Base-by-base conservation (phyloP, 306 rosid genomes). In the Cercis canadensis region DNA sequence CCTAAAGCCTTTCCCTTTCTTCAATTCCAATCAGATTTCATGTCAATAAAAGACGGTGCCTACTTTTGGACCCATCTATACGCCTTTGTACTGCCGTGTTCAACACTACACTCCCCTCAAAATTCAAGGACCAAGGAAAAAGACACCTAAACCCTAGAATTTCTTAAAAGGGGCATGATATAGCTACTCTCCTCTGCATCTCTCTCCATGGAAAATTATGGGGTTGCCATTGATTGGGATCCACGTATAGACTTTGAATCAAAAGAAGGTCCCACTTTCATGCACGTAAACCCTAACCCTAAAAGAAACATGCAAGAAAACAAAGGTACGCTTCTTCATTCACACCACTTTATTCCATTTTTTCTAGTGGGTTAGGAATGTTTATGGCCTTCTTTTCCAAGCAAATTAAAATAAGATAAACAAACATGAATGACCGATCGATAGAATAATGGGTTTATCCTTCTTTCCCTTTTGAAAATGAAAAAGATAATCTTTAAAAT, bases 21-120 rank as follows among this genome's bases (percentile, higher is more conserved):
- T 29, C 9, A 47, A 75, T 81, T 57, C 62, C 72, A 64, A 79
- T 79, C 73, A 69, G n/a, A 76, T 49, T 53, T 62, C 73, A 60
- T 65, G 81, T 89, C 92, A 83, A 85, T 60, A 81, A 79, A 79
- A 85, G 89, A 69, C 96, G 96, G 96, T 89, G 96, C 96, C 96
- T 85, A 89, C 96, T 83, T 85, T 75, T 85, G 96, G 89, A 63
- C 92, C 92, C 85, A 62, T 81, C 49, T 65, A 40, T 24, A 6
- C 45, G 49, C 74, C 80, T 15, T 75, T 50, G 52, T 55, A 81
- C 79, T 85, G 81, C 96, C 92, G 90, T 86, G 82, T 82, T 81
- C 78, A 75, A 82, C 80, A 78, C 92, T 87, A 65, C 78, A 80
- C 86, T 37, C 44, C 33, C 77, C 84, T 39, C 84, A 41, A 78